Evolutionary conservation across 345 rosid species (phyloP).

Genomic region (Punica granatum): DNA sequence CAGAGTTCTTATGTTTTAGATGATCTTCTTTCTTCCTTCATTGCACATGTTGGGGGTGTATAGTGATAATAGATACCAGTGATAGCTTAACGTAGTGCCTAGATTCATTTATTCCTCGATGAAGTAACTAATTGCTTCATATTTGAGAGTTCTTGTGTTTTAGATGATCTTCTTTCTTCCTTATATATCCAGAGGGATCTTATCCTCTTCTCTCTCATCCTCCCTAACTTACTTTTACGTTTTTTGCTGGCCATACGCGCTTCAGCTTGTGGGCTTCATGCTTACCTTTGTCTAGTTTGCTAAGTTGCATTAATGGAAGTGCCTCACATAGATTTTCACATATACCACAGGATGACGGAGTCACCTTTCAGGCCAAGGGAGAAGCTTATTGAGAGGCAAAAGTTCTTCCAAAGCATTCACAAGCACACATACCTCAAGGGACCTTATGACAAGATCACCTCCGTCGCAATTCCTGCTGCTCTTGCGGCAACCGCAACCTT

Average conservation of each 20-base stretch:
- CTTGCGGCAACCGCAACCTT: constrained; percentile 25
- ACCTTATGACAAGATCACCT: constrained; percentile 35
- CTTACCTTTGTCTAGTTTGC: not conserved
- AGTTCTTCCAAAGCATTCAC: constrained; percentile 29
- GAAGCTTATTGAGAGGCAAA: constrained; percentile 24
- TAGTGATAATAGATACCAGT: not conserved
- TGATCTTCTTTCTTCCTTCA: not conserved
- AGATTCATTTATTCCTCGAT: not conserved
- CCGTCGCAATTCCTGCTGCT: constrained; percentile 37
- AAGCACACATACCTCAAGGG: constrained; percentile 44
- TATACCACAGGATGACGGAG: constrained; percentile 31
- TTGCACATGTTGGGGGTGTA: not conserved
- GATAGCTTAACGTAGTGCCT: not conserved
- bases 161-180: not conserved
- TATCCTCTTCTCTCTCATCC: not conserved
- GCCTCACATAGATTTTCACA: not conserved
- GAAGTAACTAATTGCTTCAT: not conserved
- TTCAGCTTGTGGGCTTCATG: too few species aligned
- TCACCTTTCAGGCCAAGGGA: constrained; percentile 35
- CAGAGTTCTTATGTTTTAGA: not conserved
- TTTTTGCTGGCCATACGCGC: not conserved
- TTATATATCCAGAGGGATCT: not conserved
- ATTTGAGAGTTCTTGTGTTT: not conserved
- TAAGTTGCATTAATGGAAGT: not conserved
- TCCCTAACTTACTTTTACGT: not conserved